phyloP scores from a whole-genome alignment of 2,329 filamentous ascomycete genomes.

The Penicillium sp. region DNA sequence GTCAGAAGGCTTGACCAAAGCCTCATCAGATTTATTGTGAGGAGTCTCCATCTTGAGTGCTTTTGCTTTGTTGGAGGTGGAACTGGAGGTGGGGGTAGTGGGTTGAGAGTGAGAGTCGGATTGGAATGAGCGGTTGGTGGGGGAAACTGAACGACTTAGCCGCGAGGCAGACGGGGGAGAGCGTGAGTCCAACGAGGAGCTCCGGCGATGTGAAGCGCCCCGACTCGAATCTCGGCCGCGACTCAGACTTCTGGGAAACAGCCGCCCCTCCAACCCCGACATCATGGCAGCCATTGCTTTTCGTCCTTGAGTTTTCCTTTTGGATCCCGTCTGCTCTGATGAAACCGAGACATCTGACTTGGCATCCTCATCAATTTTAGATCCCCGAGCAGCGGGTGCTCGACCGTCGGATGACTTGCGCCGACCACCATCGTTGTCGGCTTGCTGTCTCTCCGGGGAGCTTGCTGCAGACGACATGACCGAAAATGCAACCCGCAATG shows the following conservation, averaged over 20 bases:
- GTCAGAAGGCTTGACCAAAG: slow-evolving; percentile 65
- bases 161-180: slow-evolving; percentile 29
- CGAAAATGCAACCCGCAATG: slow-evolving; percentile 37
- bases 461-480: slow-evolving; percentile 37
- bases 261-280: slow-evolving; percentile 42
- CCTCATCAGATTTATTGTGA: slow-evolving; percentile 72
- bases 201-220: slow-evolving; percentile 43
- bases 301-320: slow-evolving; percentile 27
- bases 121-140: slow-evolving; percentile 42
- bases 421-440: slow-evolving; percentile 39
- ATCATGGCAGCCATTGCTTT: slow-evolving; percentile 53
- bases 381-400: slow-evolving; percentile 8
- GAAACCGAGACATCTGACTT: slow-evolving; percentile 14
- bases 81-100: neutral
- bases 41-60: slow-evolving; percentile 69
- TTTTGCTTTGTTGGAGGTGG: slow-evolving; percentile 59
- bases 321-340: slow-evolving; percentile 10
- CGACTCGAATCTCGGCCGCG: slow-evolving; percentile 41
- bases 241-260: slow-evolving; percentile 37
- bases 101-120: slow-evolving; percentile 3
- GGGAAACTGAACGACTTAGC: slow-evolving; percentile 37
- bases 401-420: slow-evolving; percentile 37
- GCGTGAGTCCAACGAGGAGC: slow-evolving; percentile 39
- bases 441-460: slow-evolving; percentile 29
- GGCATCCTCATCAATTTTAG: slow-evolving; percentile 10